Percentiles rank a stretch among this genome's conserved stretches.
Conservation (phyloP, 2,329 filamentous ascomycete genomes). For the Curvularia lunata region DNA sequence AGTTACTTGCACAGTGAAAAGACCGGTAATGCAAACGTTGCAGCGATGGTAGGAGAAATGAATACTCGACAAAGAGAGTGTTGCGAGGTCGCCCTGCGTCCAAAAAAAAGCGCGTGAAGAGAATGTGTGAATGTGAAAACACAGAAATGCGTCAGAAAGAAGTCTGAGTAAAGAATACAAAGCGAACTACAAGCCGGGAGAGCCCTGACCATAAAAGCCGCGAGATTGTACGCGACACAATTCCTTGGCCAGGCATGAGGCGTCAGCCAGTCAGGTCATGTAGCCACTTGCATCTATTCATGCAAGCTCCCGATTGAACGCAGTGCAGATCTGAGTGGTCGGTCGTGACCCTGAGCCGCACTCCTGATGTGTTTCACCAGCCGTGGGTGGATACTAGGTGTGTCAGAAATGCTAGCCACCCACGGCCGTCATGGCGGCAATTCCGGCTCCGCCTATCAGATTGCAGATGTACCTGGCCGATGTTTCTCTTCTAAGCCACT, state of each 20-base stretch:
- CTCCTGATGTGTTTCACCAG: conserved; percentile 43
- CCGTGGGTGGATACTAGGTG: conserved; percentile 43
- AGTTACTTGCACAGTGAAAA: conserved; percentile 11
- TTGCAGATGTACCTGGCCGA: conserved; percentile 28
- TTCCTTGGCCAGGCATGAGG: conserved; percentile 29
- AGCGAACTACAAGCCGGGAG: conserved; percentile 20
- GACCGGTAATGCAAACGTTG: too few relatives aligned
- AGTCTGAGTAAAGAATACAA: conserved; percentile 38
- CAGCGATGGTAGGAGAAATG: conserved; percentile 34
- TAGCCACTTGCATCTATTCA: conserved; percentile 28
- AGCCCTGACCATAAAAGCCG: conserved; percentile 35
- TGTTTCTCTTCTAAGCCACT: conserved; percentile 40
- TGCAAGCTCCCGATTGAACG: conserved; percentile 33
- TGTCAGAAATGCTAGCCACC: conserved; percentile 39
- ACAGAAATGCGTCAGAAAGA: conserved; percentile 28
- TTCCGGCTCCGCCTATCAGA: conserved; percentile 30
- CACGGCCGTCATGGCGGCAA: conserved; percentile 18
- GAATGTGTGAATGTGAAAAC: conserved; percentile 34
- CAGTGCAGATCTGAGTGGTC: conserved; percentile 35
- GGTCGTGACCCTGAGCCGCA: conserved; percentile 27
- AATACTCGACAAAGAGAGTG: conserved; percentile 36
- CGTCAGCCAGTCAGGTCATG: conserved; percentile 29
- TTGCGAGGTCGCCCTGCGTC: conserved; percentile 43
- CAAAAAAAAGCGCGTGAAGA: conserved; percentile 27
- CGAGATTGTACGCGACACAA: conserved; percentile 31